phyloP scores from a whole-genome alignment of 2,329 filamentous ascomycete genomes.

The Talaromyces sp. region DNA sequence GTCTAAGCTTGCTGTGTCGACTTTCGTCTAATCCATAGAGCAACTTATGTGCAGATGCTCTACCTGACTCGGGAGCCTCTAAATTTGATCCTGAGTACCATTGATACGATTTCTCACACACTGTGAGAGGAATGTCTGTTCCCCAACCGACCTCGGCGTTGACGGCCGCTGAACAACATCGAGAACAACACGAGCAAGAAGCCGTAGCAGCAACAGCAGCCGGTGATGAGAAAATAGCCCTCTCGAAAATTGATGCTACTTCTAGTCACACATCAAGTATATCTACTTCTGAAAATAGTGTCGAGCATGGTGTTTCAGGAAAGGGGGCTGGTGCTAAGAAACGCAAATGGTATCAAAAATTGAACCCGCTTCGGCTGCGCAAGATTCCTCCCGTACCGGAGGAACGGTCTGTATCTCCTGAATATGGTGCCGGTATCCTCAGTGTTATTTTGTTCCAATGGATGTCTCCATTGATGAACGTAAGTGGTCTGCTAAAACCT shows the following conservation, averaged over 20 bases:
- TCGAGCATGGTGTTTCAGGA: not conserved
- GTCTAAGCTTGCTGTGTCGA: not conserved
- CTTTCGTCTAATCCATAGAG: not conserved
- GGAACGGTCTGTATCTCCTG: slow-evolving; percentile 57
- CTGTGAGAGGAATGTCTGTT: not conserved
- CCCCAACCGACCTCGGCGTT: not conserved
- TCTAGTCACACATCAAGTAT: not conserved
- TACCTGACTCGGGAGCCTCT: not conserved
- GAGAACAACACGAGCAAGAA: not conserved
- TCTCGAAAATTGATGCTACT: not conserved
- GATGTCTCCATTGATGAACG: slow-evolving; percentile 83
- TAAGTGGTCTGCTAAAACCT: slow-evolving; percentile 41
- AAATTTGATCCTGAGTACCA: not conserved
- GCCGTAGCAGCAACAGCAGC: not conserved
- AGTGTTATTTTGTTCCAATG: slow-evolving; percentile 80
- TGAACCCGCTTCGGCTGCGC: slow-evolving; percentile 48
- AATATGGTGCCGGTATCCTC: slow-evolving; percentile 70
- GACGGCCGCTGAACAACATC: slow-evolving; percentile 6
- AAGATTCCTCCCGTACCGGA: slow-evolving; percentile 55
- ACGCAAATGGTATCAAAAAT: slow-evolving; percentile 36
- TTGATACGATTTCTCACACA: not conserved
- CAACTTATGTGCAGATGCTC: not conserved
- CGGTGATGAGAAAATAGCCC: not conserved
- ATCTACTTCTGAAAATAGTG: not conserved
- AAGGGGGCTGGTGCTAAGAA: not conserved